Evolutionary conservation across 768 basidiomycete species (phyloP), one percentile per base, ranked within the genome.

Genomic region (Cyathus striatus): DNA sequence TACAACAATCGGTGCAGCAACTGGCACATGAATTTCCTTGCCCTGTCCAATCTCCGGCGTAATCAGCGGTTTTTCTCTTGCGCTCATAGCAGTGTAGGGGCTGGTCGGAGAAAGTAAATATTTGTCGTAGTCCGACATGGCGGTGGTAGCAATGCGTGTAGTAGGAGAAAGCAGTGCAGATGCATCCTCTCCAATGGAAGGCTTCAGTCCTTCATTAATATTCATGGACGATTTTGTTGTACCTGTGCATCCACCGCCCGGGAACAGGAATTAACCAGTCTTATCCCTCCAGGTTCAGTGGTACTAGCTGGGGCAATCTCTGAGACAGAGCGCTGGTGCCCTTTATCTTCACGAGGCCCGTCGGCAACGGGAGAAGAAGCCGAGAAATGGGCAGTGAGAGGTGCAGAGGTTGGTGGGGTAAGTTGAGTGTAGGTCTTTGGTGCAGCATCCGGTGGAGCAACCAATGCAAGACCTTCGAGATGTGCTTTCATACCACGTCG

Each of bases 361-460:
- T 34, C 10, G 52, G 57, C 54, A 49, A 45, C 53, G 41, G 49
- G 44, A 39, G 40, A 41, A 47, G 51, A 47, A 49, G 42, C 43
- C 39, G 44, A 40, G 47, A 41, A 49, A 47, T 49, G 53, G 36
- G 41, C 53, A 22, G 55, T 52, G 30, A 66, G 51, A 47, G 80
- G 78, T 10, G 74, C 70, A 22, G 73, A 65, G 17, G 70, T 57
- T 12, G 78, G 78, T 43, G 78, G 75, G 4, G 75, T 68, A 36
- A 81, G 64, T 42, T 74, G 71, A 22, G 76, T 67, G 53, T 81
- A 78, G 12, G 70, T 61, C 36, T 57, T 65, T 13, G 73, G 71
- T 6, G 78, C 70, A 49, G 79, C 80, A 59, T 86, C 86, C 27
- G 84, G 83, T 39, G 84, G 86, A 41, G 82, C 81, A 46, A 87